phyloP scores from a whole-genome alignment of 2,329 filamentous ascomycete species.

The Sporothrix brunneoviolacea region DNA sequence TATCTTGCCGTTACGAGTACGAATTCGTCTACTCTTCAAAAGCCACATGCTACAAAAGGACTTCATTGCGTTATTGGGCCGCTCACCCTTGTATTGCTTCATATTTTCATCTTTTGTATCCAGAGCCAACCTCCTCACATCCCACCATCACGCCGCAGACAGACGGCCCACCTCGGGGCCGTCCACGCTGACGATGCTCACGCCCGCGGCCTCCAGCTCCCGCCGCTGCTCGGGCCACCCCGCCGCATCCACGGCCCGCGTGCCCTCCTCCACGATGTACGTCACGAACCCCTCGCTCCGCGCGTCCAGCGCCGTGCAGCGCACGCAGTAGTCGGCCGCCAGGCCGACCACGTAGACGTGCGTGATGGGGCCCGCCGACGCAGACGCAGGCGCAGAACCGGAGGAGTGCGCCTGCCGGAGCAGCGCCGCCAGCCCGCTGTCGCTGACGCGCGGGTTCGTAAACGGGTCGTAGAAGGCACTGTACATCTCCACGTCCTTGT shows the following conservation, averaged over 20 bases:
- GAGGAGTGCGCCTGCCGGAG: slow-evolving; percentile 47
- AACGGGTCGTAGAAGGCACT: slow-evolving; percentile 85
- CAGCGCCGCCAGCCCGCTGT: slow-evolving; percentile 54
- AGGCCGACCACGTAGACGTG: slow-evolving; percentile 82
- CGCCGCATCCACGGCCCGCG: slow-evolving; percentile 60
- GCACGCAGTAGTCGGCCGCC: slow-evolving; percentile 86
- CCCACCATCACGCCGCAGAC: too few relatives aligned
- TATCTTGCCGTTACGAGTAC: too few relatives aligned
- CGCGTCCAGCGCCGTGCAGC: slow-evolving; percentile 72
- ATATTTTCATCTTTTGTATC: too few relatives aligned
- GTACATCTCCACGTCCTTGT: slow-evolving; percentile 81
- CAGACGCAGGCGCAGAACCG: too few relatives aligned
- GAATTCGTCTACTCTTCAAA: too few relatives aligned
- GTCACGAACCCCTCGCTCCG: slow-evolving; percentile 67
- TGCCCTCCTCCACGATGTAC: slow-evolving; percentile 72
- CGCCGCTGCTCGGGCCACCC: slow-evolving; percentile 48
- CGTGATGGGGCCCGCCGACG: too few relatives aligned
- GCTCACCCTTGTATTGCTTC: too few relatives aligned
- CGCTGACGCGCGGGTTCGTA: slow-evolving; percentile 47
- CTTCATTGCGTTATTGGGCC: too few relatives aligned
- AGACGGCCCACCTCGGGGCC: slow-evolving; percentile 51
- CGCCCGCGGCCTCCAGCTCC: slow-evolving; percentile 52
- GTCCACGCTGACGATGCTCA: slow-evolving; percentile 53
- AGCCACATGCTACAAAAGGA: too few relatives aligned
- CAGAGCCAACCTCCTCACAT: too few relatives aligned